Percentiles rank a stretch among this genome's conserved stretches.
Conservation (phyloP, 164 flowering plant genomes). For the Aristolochia californica region DNA sequence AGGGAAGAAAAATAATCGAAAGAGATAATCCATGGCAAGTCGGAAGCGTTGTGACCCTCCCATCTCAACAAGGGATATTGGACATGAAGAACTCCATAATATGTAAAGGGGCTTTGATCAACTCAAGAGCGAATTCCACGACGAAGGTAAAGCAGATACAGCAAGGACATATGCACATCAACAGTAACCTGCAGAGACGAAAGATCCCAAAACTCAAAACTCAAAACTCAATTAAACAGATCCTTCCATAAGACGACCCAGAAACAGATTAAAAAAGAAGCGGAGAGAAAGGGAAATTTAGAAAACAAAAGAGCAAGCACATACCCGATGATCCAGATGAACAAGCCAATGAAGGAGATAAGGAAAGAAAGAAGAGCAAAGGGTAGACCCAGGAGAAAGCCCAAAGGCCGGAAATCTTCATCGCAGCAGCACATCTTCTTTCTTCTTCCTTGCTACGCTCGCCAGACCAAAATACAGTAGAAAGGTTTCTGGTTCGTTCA, state of each 20-base stretch:
- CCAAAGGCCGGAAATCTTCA: conserved; percentile 59
- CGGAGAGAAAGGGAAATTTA: no score
- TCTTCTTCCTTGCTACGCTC: not conserved
- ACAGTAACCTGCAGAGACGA: conserved; percentile 34
- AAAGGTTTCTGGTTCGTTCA: no score
- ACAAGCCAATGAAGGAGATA: conserved; percentile 58
- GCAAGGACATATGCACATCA: conserved; percentile 81
- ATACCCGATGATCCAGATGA: conserved; percentile 81
- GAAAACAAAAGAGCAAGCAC: conserved; percentile 5
- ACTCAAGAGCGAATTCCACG: conserved; percentile 63
- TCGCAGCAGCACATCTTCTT: conserved; percentile 25
- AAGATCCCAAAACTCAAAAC: conserved; percentile 1
- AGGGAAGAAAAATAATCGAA: no score
- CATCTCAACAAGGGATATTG: conserved; percentile 64
- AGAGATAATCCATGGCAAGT: no score
- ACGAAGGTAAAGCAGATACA: conserved; percentile 79
- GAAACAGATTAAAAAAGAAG: no score
- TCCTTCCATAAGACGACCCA: no score
- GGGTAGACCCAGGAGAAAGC: conserved; percentile 72
- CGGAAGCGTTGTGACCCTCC: not conserved
- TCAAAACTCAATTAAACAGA: not conserved
- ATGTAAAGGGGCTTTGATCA: conserved; percentile 80
- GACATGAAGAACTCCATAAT: conserved; percentile 92
- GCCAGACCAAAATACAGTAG: no score
- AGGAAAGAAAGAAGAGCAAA: conserved; percentile 65